Conservation (phyloP, 352 stramenopile genomes). For the Plasmopara viticola region DNA sequence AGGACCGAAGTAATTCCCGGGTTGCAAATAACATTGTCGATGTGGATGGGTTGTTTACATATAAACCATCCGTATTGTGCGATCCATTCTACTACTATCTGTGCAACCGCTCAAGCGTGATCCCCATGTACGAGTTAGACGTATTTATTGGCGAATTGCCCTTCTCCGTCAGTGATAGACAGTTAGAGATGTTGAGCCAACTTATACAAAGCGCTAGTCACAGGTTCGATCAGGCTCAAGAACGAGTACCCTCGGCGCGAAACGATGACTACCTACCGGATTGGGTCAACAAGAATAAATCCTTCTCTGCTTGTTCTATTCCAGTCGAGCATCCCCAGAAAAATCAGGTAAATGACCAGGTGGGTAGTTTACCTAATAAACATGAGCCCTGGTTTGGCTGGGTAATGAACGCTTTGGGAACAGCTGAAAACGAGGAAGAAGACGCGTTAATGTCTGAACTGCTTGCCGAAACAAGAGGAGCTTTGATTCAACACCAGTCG, state of each 20-base stretch:
- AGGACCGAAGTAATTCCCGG: slow-evolving; percentile 1
- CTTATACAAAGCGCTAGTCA: slow-evolving; percentile 38
- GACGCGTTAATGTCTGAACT: slow-evolving; percentile 65
- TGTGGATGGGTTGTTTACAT: slow-evolving; percentile 30
- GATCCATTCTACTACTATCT: slow-evolving; percentile 74
- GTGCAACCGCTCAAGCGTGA: slow-evolving; percentile 33
- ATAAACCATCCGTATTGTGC: slow-evolving; percentile 40
- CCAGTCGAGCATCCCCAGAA: not conserved
- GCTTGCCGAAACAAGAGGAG: slow-evolving; percentile 56
- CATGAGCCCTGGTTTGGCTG: slow-evolving; percentile 56
- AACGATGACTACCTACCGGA: not conserved
- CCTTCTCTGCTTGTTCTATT: not conserved
- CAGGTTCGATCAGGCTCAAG: slow-evolving; percentile 21
- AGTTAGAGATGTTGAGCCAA: slow-evolving; percentile 76
- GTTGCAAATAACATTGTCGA: slow-evolving; percentile 24
- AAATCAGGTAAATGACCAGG: slow-evolving; percentile 1
- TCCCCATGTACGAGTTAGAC: slow-evolving; percentile 58
- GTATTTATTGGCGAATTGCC: slow-evolving; percentile 60
- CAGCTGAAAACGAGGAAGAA: slow-evolving; percentile 45
- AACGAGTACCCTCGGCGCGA: not conserved
- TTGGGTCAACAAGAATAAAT: not conserved
- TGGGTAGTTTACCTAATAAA: slow-evolving; percentile 5
- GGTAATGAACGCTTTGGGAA: slow-evolving; percentile 57
- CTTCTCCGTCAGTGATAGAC: slow-evolving; percentile 77
- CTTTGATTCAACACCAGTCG: slow-evolving; percentile 29